phyloP scores from a whole-genome alignment of 192 early-diverging fungal species.

The Nowakowskiella sp. region DNA sequence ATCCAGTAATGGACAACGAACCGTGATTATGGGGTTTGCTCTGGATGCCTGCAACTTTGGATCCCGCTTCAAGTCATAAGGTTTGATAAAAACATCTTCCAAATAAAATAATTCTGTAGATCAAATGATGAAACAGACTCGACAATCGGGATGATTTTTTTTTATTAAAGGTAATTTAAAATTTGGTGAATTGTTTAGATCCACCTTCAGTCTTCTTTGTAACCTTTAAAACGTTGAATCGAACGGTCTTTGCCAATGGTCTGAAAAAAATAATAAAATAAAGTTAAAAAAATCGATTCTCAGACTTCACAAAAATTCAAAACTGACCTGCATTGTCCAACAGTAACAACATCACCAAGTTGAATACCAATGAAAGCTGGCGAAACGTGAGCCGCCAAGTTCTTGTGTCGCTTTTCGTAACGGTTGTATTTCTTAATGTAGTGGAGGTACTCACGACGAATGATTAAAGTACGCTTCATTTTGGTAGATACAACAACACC shows the following conservation, averaged over 20 bases:
- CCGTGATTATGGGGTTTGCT: too few relatives aligned
- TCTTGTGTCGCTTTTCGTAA: slow-evolving; percentile 99
- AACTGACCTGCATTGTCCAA: slow-evolving; percentile 88
- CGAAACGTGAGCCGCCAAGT: slow-evolving; percentile 92
- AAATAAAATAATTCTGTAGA: too few relatives aligned
- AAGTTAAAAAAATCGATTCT: background rate
- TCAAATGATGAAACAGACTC: too few relatives aligned
- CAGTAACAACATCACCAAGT: slow-evolving; percentile 85
- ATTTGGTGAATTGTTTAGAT: slow-evolving; percentile 86
- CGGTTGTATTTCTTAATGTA: slow-evolving; percentile 99
- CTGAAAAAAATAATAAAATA: slow-evolving; percentile 28
- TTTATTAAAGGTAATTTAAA: too few relatives aligned
- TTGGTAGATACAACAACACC: slow-evolving; percentile 89
- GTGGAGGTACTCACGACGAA: slow-evolving; percentile 99
- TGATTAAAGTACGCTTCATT: slow-evolving; percentile 98
- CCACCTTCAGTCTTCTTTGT: slow-evolving; percentile 71
- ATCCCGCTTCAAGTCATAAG: too few relatives aligned
- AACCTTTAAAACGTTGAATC: slow-evolving; percentile 99
- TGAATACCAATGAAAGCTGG: slow-evolving; percentile 90
- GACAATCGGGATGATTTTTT: too few relatives aligned
- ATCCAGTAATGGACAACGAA: too few relatives aligned
- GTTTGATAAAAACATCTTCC: too few relatives aligned
- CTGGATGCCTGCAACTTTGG: too few relatives aligned
- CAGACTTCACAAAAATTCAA: slow-evolving; percentile 2
- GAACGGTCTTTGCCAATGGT: slow-evolving; percentile 98